These are phyloP conservation scores for Agrocybe pediades DNA, from an alignment of 768 basidiomycete species.

Conservation along the genomic window DNA sequence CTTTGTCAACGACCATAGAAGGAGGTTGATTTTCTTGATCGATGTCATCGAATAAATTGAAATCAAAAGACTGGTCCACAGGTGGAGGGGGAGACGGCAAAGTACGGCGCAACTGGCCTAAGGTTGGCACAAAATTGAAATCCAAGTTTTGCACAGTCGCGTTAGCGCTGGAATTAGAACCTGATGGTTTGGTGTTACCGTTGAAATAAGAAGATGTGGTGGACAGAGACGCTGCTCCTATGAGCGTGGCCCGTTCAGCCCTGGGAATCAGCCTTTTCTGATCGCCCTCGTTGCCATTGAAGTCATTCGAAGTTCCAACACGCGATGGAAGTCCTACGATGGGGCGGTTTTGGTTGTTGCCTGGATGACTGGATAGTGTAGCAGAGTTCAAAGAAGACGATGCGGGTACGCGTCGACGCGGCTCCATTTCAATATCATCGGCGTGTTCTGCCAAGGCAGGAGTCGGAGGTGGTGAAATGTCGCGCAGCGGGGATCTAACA, in stretches of 20 bases:
- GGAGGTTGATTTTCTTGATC: conserved; percentile 17
- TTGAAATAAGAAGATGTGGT: conserved; percentile 12
- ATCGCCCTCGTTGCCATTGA: conserved; percentile 1
- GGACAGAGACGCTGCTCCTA: conserved; percentile 2
- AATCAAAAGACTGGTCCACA: conserved; percentile 24
- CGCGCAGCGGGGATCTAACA: conserved; percentile 38
- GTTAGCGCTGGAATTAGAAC: conserved; percentile 2
- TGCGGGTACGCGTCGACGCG: conserved; percentile 36
- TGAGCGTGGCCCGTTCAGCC: conserved; percentile 15
- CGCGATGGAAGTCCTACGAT: conserved; percentile 16
- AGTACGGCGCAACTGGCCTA: conserved; percentile 14
- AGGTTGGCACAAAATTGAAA: conserved; percentile 19
- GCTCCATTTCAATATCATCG: conserved; percentile 41
- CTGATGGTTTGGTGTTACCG: background rate
- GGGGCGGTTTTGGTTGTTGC: conserved; percentile 9
- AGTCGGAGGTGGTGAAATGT: conserved; percentile 37
- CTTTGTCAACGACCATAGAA: conserved; percentile 16
- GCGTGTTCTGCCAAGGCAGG: conserved; percentile 23
- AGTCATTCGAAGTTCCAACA: conserved; percentile 1
- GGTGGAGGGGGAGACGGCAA: conserved; percentile 9
- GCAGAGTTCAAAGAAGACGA: conserved; percentile 10
- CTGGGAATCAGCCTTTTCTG: background rate
- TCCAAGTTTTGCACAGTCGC: conserved; percentile 10
- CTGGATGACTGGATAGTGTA: background rate
- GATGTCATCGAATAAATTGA: conserved; percentile 26